Evolutionary conservation across 2,329 filamentous ascomycete genomes (phyloP).

Genomic region (Cladosporium sp.): DNA sequence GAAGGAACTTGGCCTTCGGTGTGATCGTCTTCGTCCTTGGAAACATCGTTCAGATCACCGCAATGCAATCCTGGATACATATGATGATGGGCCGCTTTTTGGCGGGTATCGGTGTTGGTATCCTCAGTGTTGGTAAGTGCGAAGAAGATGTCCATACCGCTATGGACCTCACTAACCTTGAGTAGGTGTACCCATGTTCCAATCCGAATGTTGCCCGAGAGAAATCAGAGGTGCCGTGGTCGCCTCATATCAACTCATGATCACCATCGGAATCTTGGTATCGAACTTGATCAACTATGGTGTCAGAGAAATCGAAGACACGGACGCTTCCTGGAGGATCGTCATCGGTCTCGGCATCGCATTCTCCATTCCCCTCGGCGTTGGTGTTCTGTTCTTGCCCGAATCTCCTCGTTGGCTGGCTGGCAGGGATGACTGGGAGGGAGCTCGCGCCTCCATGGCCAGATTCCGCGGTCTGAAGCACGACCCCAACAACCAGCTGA

Average conservation of each 20-base stretch:
- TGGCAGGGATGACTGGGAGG: conserved; percentile 42
- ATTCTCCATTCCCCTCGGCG: conserved; percentile 42
- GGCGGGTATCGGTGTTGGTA: conserved; percentile 48
- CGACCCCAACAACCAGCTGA: conserved; percentile 46
- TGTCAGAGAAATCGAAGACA: conserved; percentile 30
- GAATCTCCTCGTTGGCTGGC: conserved; percentile 44
- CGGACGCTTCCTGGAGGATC: conserved; percentile 46
- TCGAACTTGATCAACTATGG: conserved; percentile 52
- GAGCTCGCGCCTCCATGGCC: conserved; percentile 35
- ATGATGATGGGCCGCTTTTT: conserved; percentile 45
- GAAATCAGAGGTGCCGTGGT: conserved; percentile 46
- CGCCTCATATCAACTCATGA: conserved; percentile 51
- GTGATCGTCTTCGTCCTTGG: conserved; percentile 41
- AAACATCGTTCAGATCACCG: conserved; percentile 47
- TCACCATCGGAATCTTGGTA: conserved; percentile 50
- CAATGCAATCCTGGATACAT: conserved; percentile 28
- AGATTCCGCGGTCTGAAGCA: conserved; percentile 42
- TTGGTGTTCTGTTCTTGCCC: conserved; percentile 41
- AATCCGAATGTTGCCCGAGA: conserved; percentile 47
- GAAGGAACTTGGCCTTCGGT: conserved; percentile 2
- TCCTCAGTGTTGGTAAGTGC: conserved; percentile 33
- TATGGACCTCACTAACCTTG: background rate
- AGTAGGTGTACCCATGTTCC: conserved; percentile 49
- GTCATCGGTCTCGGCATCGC: conserved; percentile 48
- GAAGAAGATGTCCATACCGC: conserved; percentile 27